Conservation (phyloP, 2,329 filamentous ascomycete species). For the Pestalotiopsis sp. region DNA sequence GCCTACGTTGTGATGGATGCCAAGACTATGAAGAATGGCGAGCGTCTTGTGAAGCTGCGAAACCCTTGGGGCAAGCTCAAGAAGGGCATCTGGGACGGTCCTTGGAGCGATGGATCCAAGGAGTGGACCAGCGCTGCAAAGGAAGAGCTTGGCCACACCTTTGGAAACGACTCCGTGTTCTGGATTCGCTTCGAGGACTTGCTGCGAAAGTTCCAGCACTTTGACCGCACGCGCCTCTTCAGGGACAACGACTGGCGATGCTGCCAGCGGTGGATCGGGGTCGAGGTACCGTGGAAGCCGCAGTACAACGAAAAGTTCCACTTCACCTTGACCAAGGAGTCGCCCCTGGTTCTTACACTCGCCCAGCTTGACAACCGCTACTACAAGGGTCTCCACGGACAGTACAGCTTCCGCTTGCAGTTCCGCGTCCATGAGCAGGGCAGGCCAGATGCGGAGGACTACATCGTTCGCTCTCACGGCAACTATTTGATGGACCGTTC, state of each 20-base stretch:
- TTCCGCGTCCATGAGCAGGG: constrained; percentile 55
- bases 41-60: constrained; percentile 59
- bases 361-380: constrained; percentile 66
- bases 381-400: constrained; percentile 62
- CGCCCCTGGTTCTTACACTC: constrained; percentile 61
- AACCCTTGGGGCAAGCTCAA: constrained; percentile 64
- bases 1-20: constrained; percentile 65
- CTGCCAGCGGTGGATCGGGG: constrained; percentile 62
- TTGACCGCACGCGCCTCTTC: constrained; percentile 66
- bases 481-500: constrained; percentile 62
- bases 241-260: constrained; percentile 59
- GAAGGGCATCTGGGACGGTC: constrained; percentile 61
- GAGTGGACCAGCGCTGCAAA: constrained; percentile 63
- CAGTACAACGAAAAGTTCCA: constrained; percentile 65
- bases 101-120: constrained; percentile 62
- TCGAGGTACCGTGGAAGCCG: constrained; percentile 64
- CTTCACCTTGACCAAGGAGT: constrained; percentile 56
- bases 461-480: constrained; percentile 60
- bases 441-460: constrained; percentile 56
- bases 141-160: constrained; percentile 59
- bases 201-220: constrained; percentile 62
- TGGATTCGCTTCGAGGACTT: constrained; percentile 67
- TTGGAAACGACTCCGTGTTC: constrained; percentile 64
- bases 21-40: constrained; percentile 51
- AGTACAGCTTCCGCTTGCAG: constrained; percentile 55